A percentile compares a stretch with the other conserved stretches of the same genome.
These are phyloP conservation scores for Hypoxylon sp. DNA, from an alignment of 2,329 filamentous ascomycete genomes.

Conservation along the genomic window DNA sequence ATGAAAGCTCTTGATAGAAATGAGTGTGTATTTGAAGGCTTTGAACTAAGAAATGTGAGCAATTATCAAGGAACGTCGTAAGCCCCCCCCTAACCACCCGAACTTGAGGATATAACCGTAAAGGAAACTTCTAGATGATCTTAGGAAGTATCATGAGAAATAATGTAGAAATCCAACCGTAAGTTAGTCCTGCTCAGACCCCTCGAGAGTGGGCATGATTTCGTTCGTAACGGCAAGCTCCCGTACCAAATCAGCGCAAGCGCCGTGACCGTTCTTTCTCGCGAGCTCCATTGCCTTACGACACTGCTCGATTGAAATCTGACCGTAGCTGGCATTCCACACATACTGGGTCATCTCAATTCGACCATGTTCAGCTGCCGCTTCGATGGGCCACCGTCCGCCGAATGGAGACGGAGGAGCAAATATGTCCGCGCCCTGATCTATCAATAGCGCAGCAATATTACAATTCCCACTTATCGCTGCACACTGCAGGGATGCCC, in stretches of 20 bases:
- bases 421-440: conserved; percentile 19
- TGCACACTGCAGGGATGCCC: conserved; percentile 41
- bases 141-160: not conserved
- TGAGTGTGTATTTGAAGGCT: too few relatives aligned
- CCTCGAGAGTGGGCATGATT: conserved; percentile 22
- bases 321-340: conserved; percentile 24
- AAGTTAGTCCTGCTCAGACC: not conserved
- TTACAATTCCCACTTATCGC: conserved; percentile 40
- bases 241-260: conserved; percentile 29
- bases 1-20: too few relatives aligned
- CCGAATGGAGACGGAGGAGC: conserved; percentile 20
- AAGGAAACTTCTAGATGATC: not conserved
- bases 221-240: conserved; percentile 20
- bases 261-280: conserved; percentile 24
- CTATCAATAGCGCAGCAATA: conserved; percentile 26
- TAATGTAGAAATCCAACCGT: not conserved
- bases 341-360: conserved; percentile 41
- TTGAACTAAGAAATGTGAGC: too few relatives aligned
- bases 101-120: too few relatives aligned
- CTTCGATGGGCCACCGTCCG: conserved; percentile 40
- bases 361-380: conserved; percentile 36
- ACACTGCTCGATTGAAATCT: conserved; percentile 28
- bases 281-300: conserved; percentile 33
- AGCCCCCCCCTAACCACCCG: too few relatives aligned
- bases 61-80: too few relatives aligned